Conservation (phyloP, 2,329 filamentous ascomycete genomes). For the Ciborinia camelliae region DNA sequence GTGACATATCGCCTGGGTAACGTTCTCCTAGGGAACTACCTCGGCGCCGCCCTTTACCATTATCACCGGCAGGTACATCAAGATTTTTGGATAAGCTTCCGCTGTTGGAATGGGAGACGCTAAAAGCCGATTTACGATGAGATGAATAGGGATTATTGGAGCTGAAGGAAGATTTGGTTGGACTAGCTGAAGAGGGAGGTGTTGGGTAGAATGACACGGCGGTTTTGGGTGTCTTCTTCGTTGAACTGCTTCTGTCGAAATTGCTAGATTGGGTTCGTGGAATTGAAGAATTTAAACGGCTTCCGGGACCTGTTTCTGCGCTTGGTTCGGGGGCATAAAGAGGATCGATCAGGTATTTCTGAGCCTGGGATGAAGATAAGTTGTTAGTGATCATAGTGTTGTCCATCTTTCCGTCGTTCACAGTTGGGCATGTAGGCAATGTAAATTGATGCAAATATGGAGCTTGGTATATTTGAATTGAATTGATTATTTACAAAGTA, state of each 20-base stretch:
- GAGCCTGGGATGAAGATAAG: slow-evolving; percentile 47
- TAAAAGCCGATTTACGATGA: slow-evolving; percentile 31
- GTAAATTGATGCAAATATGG: too few species aligned
- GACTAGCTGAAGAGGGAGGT: slow-evolving; percentile 53
- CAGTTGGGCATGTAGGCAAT: background rate
- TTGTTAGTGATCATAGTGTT: slow-evolving; percentile 4
- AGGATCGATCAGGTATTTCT: slow-evolving; percentile 66
- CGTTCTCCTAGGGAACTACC: slow-evolving; percentile 55
- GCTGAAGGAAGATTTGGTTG: slow-evolving; percentile 47
- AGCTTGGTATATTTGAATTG: background rate
- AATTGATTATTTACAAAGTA: background rate
- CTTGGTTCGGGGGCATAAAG: slow-evolving; percentile 64
- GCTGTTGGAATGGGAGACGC: slow-evolving; percentile 28
- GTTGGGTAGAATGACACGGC: slow-evolving; percentile 42
- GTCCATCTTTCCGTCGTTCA: too few species aligned
- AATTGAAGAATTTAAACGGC: slow-evolving; percentile 40
- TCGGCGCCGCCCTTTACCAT: slow-evolving; percentile 38
- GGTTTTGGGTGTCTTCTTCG: slow-evolving; percentile 22
- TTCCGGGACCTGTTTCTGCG: slow-evolving; percentile 63
- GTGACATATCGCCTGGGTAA: slow-evolving; percentile 61
- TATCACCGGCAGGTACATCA: slow-evolving; percentile 29
- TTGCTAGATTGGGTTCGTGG: slow-evolving; percentile 21
- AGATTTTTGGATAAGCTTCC: slow-evolving; percentile 24
- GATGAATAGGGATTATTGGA: slow-evolving; percentile 43
- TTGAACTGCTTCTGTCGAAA: slow-evolving; percentile 6